These are phyloP conservation scores for Parietaria judaica DNA, from an alignment of 306 rosid species.

Conservation along the genomic window DNA sequence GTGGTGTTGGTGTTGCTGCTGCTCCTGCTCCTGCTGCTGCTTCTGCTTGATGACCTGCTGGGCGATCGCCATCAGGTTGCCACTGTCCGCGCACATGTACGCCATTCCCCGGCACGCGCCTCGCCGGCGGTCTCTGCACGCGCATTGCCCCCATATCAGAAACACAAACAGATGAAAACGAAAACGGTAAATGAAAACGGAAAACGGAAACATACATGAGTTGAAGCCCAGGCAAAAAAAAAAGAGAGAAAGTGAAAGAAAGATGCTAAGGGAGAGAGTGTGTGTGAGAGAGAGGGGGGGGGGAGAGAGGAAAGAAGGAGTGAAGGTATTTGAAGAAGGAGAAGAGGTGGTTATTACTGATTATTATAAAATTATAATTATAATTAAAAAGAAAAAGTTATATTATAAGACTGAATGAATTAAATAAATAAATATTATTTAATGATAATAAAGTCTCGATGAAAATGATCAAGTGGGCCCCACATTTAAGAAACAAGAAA, in stretches of 20 bases:
- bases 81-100: conserved; percentile 88
- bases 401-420: background rate
- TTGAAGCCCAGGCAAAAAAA: conserved; percentile 15
- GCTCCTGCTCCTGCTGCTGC: conserved; percentile 75
- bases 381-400: background rate
- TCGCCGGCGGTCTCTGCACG: conserved; percentile 37
- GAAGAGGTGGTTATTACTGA: background rate
- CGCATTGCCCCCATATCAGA: conserved; percentile 23
- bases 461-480: conserved; percentile 11
- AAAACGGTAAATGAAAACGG: background rate
- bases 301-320: background rate
- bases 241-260: conserved; percentile 10
- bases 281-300: conserved; percentile 2
- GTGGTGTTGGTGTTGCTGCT: conserved; percentile 50
- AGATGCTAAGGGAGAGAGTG: conserved; percentile 1
- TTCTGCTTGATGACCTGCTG: conserved; percentile 91
- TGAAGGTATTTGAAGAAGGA: background rate
- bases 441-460: background rate
- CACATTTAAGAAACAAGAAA: background rate
- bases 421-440: background rate
- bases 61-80: conserved; percentile 97
- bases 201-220: conserved; percentile 11
- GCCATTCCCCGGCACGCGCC: conserved; percentile 65
- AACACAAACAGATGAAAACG: conserved; percentile 2
- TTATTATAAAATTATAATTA: background rate